phyloP scores from a whole-genome alignment of 2,329 filamentous ascomycete genomes.

The Colletotrichum camelliae region DNA sequence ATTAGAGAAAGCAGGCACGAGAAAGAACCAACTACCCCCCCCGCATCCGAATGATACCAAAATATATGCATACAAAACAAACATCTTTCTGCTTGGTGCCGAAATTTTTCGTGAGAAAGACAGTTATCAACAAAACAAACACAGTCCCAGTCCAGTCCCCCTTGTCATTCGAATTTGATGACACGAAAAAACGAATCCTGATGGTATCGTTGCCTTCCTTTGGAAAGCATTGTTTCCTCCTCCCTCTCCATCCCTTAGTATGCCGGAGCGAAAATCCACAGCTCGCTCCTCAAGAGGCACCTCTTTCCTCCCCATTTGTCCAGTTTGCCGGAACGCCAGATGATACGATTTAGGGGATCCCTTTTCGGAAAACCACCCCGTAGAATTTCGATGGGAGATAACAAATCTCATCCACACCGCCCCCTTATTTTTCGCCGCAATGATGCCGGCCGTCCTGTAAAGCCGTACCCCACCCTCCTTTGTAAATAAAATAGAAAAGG shows the following conservation, averaged over 20 bases:
- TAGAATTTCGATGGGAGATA: not conserved
- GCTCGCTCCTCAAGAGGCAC: fast-evolving
- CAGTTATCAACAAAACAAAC: not conserved
- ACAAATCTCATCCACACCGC: not conserved
- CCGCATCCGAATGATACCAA: not conserved
- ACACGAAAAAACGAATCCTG: not conserved
- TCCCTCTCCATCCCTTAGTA: not conserved
- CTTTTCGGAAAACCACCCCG: not conserved
- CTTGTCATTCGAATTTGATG: not conserved
- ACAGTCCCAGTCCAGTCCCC: not conserved
- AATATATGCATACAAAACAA: not conserved
- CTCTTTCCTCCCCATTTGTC: not conserved
- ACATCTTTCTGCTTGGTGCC: not conserved
- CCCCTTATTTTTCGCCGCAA: not conserved
- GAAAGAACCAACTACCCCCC: not conserved
- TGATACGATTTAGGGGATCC: not conserved
- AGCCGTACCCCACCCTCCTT: not conserved
- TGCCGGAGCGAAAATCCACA: not conserved
- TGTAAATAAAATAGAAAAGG: not conserved
- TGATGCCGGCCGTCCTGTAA: not conserved
- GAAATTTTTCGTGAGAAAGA: not conserved
- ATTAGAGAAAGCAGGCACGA: not conserved
- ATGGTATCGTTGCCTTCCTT: not conserved
- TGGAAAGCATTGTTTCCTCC: not conserved
- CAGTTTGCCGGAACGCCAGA: not conserved